phyloP scores from a whole-genome alignment of 495 filamentous ascomycete genomes.

The Emericellopsis terricola region DNA sequence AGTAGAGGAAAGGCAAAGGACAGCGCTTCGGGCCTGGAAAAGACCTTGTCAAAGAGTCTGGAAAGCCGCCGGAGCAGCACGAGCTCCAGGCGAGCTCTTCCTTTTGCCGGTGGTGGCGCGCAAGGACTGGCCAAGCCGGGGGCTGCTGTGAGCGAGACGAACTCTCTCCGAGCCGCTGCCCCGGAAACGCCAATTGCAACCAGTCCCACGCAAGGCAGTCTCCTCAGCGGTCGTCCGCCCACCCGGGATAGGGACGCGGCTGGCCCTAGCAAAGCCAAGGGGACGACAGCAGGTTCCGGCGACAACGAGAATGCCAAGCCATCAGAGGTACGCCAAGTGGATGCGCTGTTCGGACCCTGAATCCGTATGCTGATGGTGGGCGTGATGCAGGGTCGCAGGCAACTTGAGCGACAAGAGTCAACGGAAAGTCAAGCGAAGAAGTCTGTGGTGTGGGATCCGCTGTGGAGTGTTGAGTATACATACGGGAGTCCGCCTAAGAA shows the following conservation, averaged over 20 bases:
- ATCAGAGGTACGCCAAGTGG: constrained; percentile 17
- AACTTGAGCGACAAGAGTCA: constrained; percentile 8
- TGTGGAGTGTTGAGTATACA: constrained; percentile 32
- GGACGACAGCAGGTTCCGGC: constrained; percentile 2
- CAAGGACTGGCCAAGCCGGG: constrained; percentile 18
- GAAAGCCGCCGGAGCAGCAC: constrained; percentile 81
- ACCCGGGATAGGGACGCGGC: background rate
- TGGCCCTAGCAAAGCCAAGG: background rate
- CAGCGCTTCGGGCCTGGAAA: constrained; percentile 37
- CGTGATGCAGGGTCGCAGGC: constrained; percentile 3
- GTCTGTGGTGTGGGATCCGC: constrained; percentile 33
- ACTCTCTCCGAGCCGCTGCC: constrained; percentile 22
- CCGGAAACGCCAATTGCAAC: constrained; percentile 16
- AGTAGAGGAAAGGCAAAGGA: constrained; percentile 29
- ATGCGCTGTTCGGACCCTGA: constrained; percentile 13
- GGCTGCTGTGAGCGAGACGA: constrained; percentile 29
- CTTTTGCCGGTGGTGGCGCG: constrained; percentile 21
- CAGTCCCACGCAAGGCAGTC: constrained; percentile 15
- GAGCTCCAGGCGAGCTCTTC: constrained; percentile 49
- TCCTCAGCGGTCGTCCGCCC: background rate
- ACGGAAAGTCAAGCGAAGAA: constrained; percentile 17
- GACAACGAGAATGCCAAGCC: constrained; percentile 5
- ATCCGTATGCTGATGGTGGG: background rate
- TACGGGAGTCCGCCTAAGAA: constrained; percentile 15
- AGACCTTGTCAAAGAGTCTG: constrained; percentile 67